Evolutionary conservation across 1,284 basidiomycete genomes (phyloP), one percentile per base, ranked within the genome.

Genomic region (Rhodotorula sp.): DNA sequence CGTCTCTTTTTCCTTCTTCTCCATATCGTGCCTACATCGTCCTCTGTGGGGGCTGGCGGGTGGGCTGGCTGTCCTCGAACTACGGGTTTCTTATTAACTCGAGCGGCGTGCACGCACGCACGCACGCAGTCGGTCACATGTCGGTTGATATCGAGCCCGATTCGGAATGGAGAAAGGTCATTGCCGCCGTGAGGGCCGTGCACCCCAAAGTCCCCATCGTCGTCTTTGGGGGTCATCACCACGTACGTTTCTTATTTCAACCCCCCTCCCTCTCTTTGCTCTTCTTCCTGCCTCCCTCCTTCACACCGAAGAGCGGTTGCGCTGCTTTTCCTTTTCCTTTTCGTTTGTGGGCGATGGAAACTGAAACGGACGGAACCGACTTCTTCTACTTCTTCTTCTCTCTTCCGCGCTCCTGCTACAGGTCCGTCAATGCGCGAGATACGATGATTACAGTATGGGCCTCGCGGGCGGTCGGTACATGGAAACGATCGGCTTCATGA

Each of bases 381-480:
- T 6, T 34, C 7, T 34, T 34, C 34, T 34, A 8, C 34, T 34
- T 8, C 34, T 34, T 8, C 34, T 8, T 34, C 7, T 34, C 34
- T 34, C 34, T 8, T 8, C 5, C 34, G 34, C 34, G 34, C 34
- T 34, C 34, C 34, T 34, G 34, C 34, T 34, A 34, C 34, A 79
- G 70, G 73, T 80, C 38, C 68, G 78, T 14, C 77, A 77, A 43
- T 79, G 79, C 61, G 69, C 70, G 19, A 76, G 78, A 62, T 75
- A 78, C 18, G 79, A 79, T 67, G 60, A 60, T 34, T 68, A 69
- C 48, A 77, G 75, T 1, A 77, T 79, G 74, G 77, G 78, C 16
- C 64, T 80, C 28, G 79, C 79, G 5, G 72, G 76, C 19, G 79
- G 79, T 23, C 71, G 79, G 43, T 80, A 80, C 56, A 77, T 80